Evolutionary conservation across 2,329 filamentous ascomycete genomes (phyloP), one percentile per base, ranked within the genome.

Genomic region (Exophiala bonariae): DNA sequence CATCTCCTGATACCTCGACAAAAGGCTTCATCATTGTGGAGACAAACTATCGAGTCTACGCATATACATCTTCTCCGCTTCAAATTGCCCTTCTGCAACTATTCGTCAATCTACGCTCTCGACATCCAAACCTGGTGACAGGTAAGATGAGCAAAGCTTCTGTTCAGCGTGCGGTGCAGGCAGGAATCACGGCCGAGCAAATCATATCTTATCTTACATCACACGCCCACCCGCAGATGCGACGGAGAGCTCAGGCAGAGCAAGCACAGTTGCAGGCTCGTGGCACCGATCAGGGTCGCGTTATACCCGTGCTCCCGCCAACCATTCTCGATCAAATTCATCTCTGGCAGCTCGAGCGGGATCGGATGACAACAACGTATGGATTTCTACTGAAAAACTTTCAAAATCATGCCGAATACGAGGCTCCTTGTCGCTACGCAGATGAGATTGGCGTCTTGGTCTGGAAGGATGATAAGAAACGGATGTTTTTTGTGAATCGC

Each of bases 311-410:
- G 13, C 78, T 99, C 2, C 93, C 95, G 1, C 91, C 93, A 0
- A 97, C 95, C 0, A 93, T 99, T 13, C 89, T 96, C 54, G 93
- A 99, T 68, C 93, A 99, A 74, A 96, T 99, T 61, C 81, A 91
- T 2, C 81, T 99, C 16, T 99, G 93, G 93, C 92, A 99, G 73
- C 83, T 97, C 42, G 93, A 99, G 69, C 90, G 92, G 55, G 93
- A 99, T 72, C 81, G 93, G 41, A 95, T 99, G 81, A 87, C 87
- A 66, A 83, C 87, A 1, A 89, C 83, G 4, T 74, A 79, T 1
- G 93, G 93, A 0, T 97, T 89, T 65, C 67, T 97, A 20, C 95
- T 99, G 74, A 86, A 86, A 62, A 92, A 97, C 54, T 96, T 97
- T 63, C 81, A 83, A 34, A 83, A 77, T 35, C 80, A 89, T 9